These are phyloP conservation scores for Pseudocercospora macadamiae DNA, from an alignment of 2,329 filamentous ascomycete genomes.

Conservation along the genomic window DNA sequence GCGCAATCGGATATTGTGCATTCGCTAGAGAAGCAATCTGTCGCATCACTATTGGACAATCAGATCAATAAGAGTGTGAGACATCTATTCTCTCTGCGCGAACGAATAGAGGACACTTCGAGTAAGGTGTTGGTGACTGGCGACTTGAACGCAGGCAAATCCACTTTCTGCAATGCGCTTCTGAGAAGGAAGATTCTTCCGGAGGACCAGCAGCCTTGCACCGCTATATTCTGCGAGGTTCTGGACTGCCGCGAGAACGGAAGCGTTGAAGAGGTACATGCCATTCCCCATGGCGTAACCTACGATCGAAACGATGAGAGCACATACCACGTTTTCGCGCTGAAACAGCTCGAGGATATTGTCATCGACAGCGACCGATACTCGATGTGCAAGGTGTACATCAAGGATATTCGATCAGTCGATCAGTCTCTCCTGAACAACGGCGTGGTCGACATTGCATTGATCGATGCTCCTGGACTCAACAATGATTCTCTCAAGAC, in stretches of 20 bases:
- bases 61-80: slow-evolving; percentile 94
- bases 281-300: slow-evolving; percentile 75
- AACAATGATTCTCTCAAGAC: slow-evolving; percentile 97
- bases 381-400: slow-evolving; percentile 94
- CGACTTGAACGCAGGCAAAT: slow-evolving; percentile 96
- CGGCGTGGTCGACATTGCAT: slow-evolving; percentile 93
- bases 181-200: slow-evolving; percentile 88
- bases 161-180: slow-evolving; percentile 97
- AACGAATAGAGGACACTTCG: slow-evolving; percentile 94
- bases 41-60: slow-evolving; percentile 86
- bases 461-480: slow-evolving; percentile 94
- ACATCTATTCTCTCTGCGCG: slow-evolving; percentile 81
- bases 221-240: slow-evolving; percentile 97
- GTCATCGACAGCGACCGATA: slow-evolving; percentile 88
- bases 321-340: slow-evolving; percentile 83
- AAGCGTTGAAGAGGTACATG: slow-evolving; percentile 92
- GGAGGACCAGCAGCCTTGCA: slow-evolving; percentile 97
- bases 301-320: slow-evolving; percentile 92
- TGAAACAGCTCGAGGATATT: slow-evolving; percentile 81
- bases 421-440: slow-evolving; percentile 96
- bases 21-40: slow-evolving; percentile 87
- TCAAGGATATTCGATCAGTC: slow-evolving; percentile 84
- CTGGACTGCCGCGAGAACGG: slow-evolving; percentile 89
- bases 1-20: slow-evolving; percentile 91
- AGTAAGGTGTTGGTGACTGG: slow-evolving; percentile 97